phyloP scores from a whole-genome alignment of 768 basidiomycete species.

The Suillus fuscotomentosus region DNA sequence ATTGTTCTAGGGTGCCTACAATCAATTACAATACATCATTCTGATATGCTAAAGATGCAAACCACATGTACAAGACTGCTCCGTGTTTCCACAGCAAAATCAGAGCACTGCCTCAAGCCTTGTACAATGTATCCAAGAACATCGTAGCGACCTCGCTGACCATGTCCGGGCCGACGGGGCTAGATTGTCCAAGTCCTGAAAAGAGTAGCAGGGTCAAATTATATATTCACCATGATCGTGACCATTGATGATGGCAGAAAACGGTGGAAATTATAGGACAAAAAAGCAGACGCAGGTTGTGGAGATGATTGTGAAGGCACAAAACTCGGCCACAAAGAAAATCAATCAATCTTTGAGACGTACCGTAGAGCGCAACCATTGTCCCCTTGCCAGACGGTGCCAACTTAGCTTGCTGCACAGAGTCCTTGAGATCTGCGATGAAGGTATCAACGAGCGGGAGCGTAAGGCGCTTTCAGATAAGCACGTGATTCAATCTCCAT shows the following conservation, averaged over 20 bases:
- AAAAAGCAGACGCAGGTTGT: conserved; percentile 2
- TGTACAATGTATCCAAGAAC: conserved; percentile 82
- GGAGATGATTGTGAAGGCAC: neutral
- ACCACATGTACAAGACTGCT: neutral
- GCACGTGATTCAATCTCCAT: neutral
- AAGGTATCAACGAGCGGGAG: conserved; percentile 73
- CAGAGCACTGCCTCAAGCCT: conserved; percentile 45
- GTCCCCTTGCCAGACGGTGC: conserved; percentile 68
- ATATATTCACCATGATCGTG: neutral
- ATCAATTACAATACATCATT: neutral
- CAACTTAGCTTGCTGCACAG: conserved; percentile 68
- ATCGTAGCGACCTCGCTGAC: conserved; percentile 75
- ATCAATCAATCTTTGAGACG: conserved; percentile 20
- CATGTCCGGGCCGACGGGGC: conserved; percentile 77
- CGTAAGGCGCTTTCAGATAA: conserved; percentile 64
- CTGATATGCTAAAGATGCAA: neutral
- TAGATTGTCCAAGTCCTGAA: conserved; percentile 78
- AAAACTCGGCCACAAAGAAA: neutral
- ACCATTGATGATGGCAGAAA: neutral
- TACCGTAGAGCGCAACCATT: conserved; percentile 93
- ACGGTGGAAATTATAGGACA: neutral
- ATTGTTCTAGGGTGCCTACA: neutral
- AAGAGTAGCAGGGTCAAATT: neutral
- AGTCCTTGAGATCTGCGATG: conserved; percentile 78
- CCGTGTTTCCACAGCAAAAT: neutral